Evolutionary conservation across 345 rosid genomes (phyloP), one percentile per base, ranked within the genome.

Genomic region (Gynandropsis gynandra): DNA sequence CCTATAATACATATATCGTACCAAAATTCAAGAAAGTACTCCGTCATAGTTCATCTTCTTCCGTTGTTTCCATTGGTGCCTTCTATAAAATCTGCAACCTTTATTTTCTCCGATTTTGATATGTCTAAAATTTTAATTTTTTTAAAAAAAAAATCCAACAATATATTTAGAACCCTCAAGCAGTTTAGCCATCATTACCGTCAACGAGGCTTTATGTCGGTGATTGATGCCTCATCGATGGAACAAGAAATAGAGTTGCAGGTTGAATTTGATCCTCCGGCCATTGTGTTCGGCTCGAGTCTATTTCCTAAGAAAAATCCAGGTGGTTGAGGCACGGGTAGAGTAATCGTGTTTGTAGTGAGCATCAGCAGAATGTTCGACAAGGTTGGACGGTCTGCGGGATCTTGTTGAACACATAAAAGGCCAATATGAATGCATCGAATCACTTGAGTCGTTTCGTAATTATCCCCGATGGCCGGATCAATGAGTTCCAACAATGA

Each of bases 371-470:
- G 43, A 3, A 59, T 21, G 10, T 20, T 59, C 0, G 33, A 41
- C 64, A 59, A 50, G 13, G 58, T 42, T 51, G 65, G 65, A 51
- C 58, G 65, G 43, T 51, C 52, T 42, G 57, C 17, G 0, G 58
- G 65, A 16, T 50, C 44, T 34, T 49, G 41, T 49, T 59, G 42
- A 49, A 59, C 55, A 10, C 63, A 59, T 39, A 49, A 18, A 4
- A 40, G 33, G 15, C 42, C 49, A 10, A 59, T 41, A 27, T 58
- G 47, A 9, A 47, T 16, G 24, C 35, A 19, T 42, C 55, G 31
- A 19, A 19, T 18, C 4, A 47, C 54, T 33, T 60, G 50, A 60
- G 31, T 11, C 10, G 33, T 42, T 9, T 50, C 36, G 32, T 15
- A 60, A 9, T 40, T 42, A 10, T 60, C 56, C 7, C 36, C 37